These are phyloP conservation scores for Aphanomyces stellatus DNA, from an alignment of 352 stramenopile species.

Conservation along the genomic window DNA sequence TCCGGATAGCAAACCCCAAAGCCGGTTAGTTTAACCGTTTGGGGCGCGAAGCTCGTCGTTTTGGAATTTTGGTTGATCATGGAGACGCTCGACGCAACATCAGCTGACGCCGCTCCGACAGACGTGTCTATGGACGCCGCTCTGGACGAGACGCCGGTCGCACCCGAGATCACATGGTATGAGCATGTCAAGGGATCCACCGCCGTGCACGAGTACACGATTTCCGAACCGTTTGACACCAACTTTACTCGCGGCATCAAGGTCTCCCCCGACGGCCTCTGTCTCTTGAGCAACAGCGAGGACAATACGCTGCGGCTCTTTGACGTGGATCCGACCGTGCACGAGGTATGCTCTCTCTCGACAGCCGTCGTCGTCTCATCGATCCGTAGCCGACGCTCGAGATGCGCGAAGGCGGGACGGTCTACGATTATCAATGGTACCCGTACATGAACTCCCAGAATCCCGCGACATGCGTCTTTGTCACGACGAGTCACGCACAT, in stretches of 20 bases:
- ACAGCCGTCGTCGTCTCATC: slow-evolving; percentile 1
- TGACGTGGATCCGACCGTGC: slow-evolving; percentile 31
- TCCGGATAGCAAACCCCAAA: background rate
- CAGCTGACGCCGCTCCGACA: background rate
- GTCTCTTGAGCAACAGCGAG: slow-evolving; percentile 78
- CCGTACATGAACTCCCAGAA: slow-evolving; percentile 74
- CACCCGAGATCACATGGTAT: slow-evolving; percentile 5
- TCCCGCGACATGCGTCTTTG: slow-evolving; percentile 76
- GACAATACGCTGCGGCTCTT: slow-evolving; percentile 76
- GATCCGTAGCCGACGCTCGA: slow-evolving; percentile 34
- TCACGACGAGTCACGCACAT: slow-evolving; percentile 76
- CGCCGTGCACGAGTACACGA: slow-evolving; percentile 18
- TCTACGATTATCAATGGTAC: slow-evolving; percentile 88
- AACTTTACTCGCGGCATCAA: slow-evolving; percentile 75
- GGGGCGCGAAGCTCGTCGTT: too few species aligned
- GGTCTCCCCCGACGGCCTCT: slow-evolving; percentile 74
- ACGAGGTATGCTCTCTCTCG: background rate
- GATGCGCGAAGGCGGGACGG: slow-evolving; percentile 55
- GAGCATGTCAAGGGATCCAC: background rate
- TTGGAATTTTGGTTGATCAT: too few species aligned
- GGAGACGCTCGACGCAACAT: too few species aligned
- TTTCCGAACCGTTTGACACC: slow-evolving; percentile 23
- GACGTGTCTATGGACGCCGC: background rate
- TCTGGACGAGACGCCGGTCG: background rate
- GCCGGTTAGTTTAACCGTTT: too few species aligned